Evolutionary conservation across 2,329 filamentous ascomycete genomes (phyloP).

Genomic region (Fusarium dimerum): DNA sequence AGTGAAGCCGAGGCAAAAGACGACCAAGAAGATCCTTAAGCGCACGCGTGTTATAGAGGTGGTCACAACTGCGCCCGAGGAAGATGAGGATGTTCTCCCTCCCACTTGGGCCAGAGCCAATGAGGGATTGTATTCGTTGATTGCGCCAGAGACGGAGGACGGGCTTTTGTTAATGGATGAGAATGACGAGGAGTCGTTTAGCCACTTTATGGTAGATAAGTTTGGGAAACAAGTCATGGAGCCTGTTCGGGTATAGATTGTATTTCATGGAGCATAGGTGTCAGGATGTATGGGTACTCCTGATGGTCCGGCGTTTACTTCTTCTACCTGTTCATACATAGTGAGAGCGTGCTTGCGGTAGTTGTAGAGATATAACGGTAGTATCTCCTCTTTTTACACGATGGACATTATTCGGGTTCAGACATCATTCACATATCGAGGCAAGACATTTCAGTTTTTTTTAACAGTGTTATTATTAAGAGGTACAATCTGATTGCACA

Average conservation of each 20-base stretch:
- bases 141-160: constrained; percentile 41
- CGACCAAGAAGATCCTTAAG: constrained; percentile 36
- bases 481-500: no score
- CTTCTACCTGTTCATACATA: no score
- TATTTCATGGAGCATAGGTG: no score
- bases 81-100: constrained; percentile 37
- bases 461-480: no score
- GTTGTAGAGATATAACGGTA: no score
- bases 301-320: no score
- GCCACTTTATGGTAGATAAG: constrained; percentile 43
- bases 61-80: constrained; percentile 29
- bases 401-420: no score
- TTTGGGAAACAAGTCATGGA: constrained; percentile 39
- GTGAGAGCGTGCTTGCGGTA: no score
- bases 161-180: constrained; percentile 38
- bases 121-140: constrained; percentile 41
- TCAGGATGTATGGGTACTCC: no score
- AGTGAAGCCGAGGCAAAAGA: constrained; percentile 33
- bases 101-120: constrained; percentile 43
- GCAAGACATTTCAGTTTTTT: no score
- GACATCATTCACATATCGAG: no score
- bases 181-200: constrained; percentile 46
- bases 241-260: constrained; percentile 27
- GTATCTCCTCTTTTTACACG: no score
- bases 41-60: constrained; percentile 28